Evolutionary conservation across 2,329 filamentous ascomycete species (phyloP), one percentile per base, ranked within the genome.

Genomic region (Ophiostoma pallidulum): DNA sequence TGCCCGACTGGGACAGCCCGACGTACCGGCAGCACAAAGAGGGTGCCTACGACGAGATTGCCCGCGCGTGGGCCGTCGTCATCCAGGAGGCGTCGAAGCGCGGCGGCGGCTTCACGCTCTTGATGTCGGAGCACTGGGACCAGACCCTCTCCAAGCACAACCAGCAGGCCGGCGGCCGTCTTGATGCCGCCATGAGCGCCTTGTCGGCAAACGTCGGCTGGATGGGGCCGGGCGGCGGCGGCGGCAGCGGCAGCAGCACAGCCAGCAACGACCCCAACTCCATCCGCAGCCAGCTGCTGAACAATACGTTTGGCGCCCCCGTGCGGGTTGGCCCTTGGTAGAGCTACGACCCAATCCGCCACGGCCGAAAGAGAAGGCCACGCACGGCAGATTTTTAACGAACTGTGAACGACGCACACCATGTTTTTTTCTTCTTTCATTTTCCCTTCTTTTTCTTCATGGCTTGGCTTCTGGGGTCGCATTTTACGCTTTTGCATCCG

Each of bases 31-130:
- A 95, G 58, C 87, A 94, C 70, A 96, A 96, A 66, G 84, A 95
- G 56, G 88, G 88, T 54, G 90, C 91, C 7, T 98, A 98, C 61
- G 91, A 98, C 59, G 92, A 97, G 62, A 90, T 98, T 54, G 84
- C 87, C 22, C 88, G 84, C 59, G 92, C 92, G 1, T 98, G 92
- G 92, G 82, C 87, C 14, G 66, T 94, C 56, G 91, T 95, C 42
- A 85, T 98, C 56, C 83, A 82, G 52, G 92, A 98, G 65, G 88
- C 89, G 2, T 82, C 85, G 19, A 97, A 97, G 70, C 78, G 86
- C 56, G 91, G 88, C 10, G 90, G 88, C 24, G 92, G 92, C 29
- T 92, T 97, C 58, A 38, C 44, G 35, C 81, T 87, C 55, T 62
- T 98, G 54, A 86, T 95, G 59, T 86, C 88, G 40, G 89, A 86